Percentiles rank a stretch among this genome's conserved stretches.
phyloP scores from a whole-genome alignment of 2,329 filamentous ascomycete species.

The Hypoxylon sp. region DNA sequence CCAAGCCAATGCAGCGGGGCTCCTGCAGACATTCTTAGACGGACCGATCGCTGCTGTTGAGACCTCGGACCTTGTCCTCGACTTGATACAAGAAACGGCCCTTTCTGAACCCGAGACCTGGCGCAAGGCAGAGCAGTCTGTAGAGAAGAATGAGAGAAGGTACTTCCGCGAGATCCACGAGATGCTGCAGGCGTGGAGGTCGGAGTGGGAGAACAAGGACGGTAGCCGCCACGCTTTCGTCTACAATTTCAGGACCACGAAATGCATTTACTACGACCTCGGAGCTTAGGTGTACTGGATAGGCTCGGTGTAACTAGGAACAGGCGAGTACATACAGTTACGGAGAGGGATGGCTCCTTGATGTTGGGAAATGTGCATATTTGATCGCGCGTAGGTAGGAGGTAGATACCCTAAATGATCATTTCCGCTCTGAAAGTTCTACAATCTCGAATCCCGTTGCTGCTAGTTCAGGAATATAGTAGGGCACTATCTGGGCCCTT shows the following conservation, averaged over 20 bases:
- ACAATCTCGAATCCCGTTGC: background rate
- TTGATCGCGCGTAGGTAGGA: background rate
- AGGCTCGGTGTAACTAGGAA: background rate
- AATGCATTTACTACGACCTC: slow-evolving; percentile 89
- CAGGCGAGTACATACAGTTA: background rate
- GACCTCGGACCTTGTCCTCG: slow-evolving; percentile 85
- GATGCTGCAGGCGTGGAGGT: slow-evolving; percentile 74
- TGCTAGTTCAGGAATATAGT: too few species aligned
- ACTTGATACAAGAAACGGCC: slow-evolving; percentile 79
- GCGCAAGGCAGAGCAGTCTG: slow-evolving; percentile 83
- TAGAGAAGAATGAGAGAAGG: slow-evolving; percentile 81
- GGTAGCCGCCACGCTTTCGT: slow-evolving; percentile 83
- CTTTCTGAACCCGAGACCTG: slow-evolving; percentile 87
- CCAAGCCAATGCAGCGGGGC: slow-evolving; percentile 69
- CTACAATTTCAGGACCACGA: slow-evolving; percentile 90
- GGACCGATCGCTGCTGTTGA: slow-evolving; percentile 91
- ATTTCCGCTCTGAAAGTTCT: slow-evolving; percentile 9
- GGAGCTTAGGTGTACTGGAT: slow-evolving; percentile 55
- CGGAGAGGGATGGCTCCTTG: background rate
- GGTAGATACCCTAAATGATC: slow-evolving; percentile 33
- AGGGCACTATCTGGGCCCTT: too few species aligned
- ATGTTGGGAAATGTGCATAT: background rate
- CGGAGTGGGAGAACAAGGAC: slow-evolving; percentile 67
- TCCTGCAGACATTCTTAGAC: slow-evolving; percentile 79
- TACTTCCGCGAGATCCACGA: slow-evolving; percentile 89